phyloP scores from a whole-genome alignment of 73 alveolate species.

The Loxodes magnus region DNA sequence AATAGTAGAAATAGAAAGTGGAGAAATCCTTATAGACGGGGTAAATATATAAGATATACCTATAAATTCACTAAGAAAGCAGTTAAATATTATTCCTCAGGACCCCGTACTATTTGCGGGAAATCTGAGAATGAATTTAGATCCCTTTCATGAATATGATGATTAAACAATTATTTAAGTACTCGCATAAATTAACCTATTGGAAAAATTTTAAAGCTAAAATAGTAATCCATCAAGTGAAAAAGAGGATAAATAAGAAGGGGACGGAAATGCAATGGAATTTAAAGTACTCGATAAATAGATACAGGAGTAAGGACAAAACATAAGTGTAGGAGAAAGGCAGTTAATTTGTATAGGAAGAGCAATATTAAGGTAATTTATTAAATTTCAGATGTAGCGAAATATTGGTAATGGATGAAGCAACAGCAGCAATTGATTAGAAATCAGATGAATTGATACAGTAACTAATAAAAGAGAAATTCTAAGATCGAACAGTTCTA shows the following conservation, averaged over 20 bases:
- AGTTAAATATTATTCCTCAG: slow-evolving; percentile 61
- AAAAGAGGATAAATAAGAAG: too few relatives aligned
- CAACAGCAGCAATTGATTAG: slow-evolving; percentile 72
- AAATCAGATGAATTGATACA: slow-evolving; percentile 58
- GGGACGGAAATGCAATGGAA: too few relatives aligned
- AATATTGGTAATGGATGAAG: slow-evolving; percentile 75
- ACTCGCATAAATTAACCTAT: slow-evolving; percentile 27
- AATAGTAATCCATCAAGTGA: too few relatives aligned
- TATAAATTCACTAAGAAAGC: slow-evolving; percentile 52
- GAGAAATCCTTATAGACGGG: slow-evolving; percentile 51
- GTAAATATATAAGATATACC: slow-evolving; percentile 35
- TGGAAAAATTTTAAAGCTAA: too few relatives aligned
- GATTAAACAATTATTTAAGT: slow-evolving; percentile 39
- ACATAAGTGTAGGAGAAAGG: slow-evolving; percentile 54
- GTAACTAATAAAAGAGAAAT: slow-evolving; percentile 29
- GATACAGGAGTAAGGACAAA: too few relatives aligned
- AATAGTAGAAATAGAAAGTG: slow-evolving; percentile 33
- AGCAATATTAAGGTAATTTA: slow-evolving; percentile 49
- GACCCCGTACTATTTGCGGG: slow-evolving; percentile 51
- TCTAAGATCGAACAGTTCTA: slow-evolving; percentile 38
- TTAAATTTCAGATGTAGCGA: too few relatives aligned
- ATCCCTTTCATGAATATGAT: slow-evolving; percentile 57
- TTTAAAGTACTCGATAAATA: too few relatives aligned
- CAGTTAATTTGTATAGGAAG: slow-evolving; percentile 63
- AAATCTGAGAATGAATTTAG: slow-evolving; percentile 62